Base-by-base conservation (phyloP, 2,329 filamentous ascomycete genomes). In the Nemania abortiva region DNA sequence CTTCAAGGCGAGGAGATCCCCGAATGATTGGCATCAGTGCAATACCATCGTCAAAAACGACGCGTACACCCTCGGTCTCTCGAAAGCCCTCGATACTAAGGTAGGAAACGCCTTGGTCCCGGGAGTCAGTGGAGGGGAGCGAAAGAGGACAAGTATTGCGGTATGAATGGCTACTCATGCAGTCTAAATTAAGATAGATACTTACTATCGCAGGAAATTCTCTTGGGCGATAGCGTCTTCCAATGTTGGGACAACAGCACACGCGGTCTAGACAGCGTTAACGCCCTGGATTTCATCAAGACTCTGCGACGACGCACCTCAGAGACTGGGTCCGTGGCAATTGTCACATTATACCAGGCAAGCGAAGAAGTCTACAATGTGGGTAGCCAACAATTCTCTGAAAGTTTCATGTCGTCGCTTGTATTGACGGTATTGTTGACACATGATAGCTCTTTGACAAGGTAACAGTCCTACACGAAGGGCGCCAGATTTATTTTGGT, bases 61-160 rank as follows among this genome's bases (percentile, higher is more conserved):
- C 31, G 31, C 31, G 4, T 9, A 9, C 5, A 34, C 31, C 31
- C 31, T 72, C 18, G 50, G 67, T 11, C 66, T 74, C 22, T 52
- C 59, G 10, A 84, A 66, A 6, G 85, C 59, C 90, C 89, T 74
- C 86, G 58, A 92, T 80, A 93, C 91, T 2, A 84, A 85, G n/a
- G 89, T 93, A 20, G 91, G 91, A 42, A 92, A 93, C 79, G 91
- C 92, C 79, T 92, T 88, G 76, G 83, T 93, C 37, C 89, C 91
- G 64, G 91, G 91, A 77, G 90, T 93, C 4, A 90, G 87, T 24
- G 91, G 91, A 77, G 91, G 91, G 75, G 91, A 93, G 83, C 84
- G 89, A 52, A 89, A 89, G 81, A 85, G 89, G 74, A 88, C 88
- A 31, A 89, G 86, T 71, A 89, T 90, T 69, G 85, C 87, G 9